phyloP scores from a whole-genome alignment of 805 yeast genomes.

The Yarrowia osloensis region DNA sequence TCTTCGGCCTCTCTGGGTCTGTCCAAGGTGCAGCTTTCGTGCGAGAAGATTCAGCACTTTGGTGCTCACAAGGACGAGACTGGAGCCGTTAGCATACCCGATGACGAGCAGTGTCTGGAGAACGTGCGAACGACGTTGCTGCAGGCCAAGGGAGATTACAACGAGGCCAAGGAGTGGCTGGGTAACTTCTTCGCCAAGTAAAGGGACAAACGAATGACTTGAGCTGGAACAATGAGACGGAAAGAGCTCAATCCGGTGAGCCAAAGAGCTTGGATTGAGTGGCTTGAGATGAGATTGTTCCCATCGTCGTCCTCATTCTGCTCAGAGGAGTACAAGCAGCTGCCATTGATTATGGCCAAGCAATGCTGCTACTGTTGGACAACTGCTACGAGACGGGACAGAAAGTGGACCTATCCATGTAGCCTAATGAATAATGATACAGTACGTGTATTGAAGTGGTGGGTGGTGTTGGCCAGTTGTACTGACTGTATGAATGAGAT shows the following conservation, averaged over 20 bases:
- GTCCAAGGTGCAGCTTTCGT: slow-evolving; percentile 74
- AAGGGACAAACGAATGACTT: too few species aligned
- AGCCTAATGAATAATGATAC: slow-evolving; percentile 18
- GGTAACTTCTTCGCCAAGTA: slow-evolving; percentile 37
- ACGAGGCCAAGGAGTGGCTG: slow-evolving; percentile 41
- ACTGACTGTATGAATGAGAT: too few species aligned
- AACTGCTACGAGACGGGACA: background rate
- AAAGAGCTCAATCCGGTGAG: too few species aligned
- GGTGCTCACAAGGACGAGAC: slow-evolving; percentile 55
- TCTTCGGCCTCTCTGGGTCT: slow-evolving; percentile 93
- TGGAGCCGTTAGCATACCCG: slow-evolving; percentile 42
- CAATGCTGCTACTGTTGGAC: background rate
- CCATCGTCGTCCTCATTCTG: too few species aligned
- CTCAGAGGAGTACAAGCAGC: background rate
- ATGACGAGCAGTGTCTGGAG: slow-evolving; percentile 42
- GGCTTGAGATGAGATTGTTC: background rate
- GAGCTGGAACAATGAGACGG: too few species aligned
- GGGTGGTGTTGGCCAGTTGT: too few species aligned
- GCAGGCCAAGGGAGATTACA: slow-evolving; percentile 43
- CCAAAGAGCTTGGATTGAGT: too few species aligned
- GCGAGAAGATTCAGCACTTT: slow-evolving; percentile 91
- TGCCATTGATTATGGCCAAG: background rate
- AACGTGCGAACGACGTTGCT: slow-evolving; percentile 38
- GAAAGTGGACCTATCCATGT: background rate
- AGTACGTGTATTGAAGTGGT: background rate